Evolutionary conservation across 495 filamentous ascomycete species (phyloP), one percentile per base, ranked within the genome.

Genomic region (Podospora tetraspora): DNA sequence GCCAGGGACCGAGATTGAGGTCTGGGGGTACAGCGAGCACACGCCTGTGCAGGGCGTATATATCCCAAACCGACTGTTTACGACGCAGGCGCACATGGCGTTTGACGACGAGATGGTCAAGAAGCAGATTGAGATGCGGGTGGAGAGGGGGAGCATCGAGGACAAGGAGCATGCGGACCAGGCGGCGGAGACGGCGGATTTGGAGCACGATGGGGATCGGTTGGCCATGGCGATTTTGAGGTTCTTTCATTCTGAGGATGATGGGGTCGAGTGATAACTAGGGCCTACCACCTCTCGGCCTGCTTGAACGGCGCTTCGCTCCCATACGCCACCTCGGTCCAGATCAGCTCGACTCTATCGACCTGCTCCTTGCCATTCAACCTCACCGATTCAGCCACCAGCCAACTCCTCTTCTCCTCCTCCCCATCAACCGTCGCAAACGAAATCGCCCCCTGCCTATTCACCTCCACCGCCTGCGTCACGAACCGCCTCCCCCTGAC

Each of bases 1-100:
- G 3, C 56, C 81, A 72, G 59, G 72, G 65, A 68, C 68, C 1
- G 60, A 68, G 24, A 71, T 78, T 24, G 68, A 77, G 37, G 71
- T 76, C 0, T 78, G 78, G 76, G 78, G 78, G 8, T 56, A 61
- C 23, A 72, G 68, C 32, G 71, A 74, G 3, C 83, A 83, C 29
- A 90, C 91, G 0, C 79, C 81, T 2, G 76, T 81, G 2, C 93
- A 97, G 76, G 91, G 90, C 62, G 91, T 97, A 85, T 94, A 94
- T 73, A 70, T 81, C 10, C 82, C 84, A 32, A 79, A 81, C 23
- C 79, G 82, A 22, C 77, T 92, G 67, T 88, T 97, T 25, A 89
- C 91, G 0, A 87, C 96, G 9, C 92, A 97, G 76, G 93, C 92
- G 0, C 93, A 97, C 73, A 91, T 93, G 11, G 93, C 95, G 72